These are phyloP conservation scores for Pleodorina starrii DNA, from an alignment of 139 green algal species.

Conservation along the genomic window DNA sequence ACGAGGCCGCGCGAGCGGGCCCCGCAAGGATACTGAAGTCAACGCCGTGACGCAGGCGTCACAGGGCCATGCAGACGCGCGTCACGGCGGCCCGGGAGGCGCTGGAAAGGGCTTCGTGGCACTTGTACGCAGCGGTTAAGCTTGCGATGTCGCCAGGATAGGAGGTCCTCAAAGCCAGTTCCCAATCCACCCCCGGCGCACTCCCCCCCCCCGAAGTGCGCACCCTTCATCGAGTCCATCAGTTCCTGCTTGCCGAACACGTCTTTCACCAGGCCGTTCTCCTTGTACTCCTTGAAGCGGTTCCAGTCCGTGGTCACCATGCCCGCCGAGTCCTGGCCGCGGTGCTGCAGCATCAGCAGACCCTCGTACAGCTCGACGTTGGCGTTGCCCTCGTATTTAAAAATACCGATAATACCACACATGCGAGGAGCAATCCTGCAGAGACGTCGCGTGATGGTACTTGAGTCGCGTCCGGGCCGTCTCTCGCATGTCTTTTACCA, in stretches of 20 bases:
- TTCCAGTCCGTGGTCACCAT: conserved; percentile 96
- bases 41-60: too few species aligned
- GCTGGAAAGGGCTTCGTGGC: too few species aligned
- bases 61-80: too few species aligned
- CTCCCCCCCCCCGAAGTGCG: too few species aligned
- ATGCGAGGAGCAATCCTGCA: conserved; percentile 69
- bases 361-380: conserved; percentile 96
- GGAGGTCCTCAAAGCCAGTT: too few species aligned
- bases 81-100: too few species aligned
- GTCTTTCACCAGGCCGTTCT: conserved; percentile 98
- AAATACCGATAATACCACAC: conserved; percentile 98
- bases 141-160: too few species aligned
- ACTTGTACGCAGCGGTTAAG: too few species aligned
- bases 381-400: conserved; percentile 82
- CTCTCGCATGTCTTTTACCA: neutral
- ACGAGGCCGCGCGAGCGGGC: too few species aligned
- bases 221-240: conserved; percentile 88
- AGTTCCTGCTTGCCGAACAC: conserved; percentile 88
- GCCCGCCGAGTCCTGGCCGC: conserved; percentile 93
- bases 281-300: conserved; percentile 94
- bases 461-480: neutral
- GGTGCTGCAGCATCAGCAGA: conserved; percentile 98
- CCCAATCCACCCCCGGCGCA: neutral
- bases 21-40: too few species aligned
- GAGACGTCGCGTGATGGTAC: neutral